Evolutionary conservation across 2,329 filamentous ascomycete species (phyloP).

Genomic region (Diaporthe nobilis): DNA sequence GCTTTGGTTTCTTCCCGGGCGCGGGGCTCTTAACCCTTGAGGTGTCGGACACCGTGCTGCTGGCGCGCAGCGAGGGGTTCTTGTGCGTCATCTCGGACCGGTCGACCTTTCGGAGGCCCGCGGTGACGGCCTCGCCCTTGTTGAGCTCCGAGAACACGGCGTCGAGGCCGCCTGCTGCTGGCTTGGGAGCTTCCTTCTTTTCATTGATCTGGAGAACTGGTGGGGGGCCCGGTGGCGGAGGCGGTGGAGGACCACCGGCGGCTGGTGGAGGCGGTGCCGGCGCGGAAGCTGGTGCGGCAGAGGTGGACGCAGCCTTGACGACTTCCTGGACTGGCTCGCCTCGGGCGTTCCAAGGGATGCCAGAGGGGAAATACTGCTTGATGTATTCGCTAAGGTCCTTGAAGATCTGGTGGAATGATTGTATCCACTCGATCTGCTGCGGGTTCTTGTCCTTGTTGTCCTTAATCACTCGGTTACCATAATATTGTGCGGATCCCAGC

Average conservation of each 20-base stretch:
- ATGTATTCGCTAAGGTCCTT: slow-evolving; percentile 86
- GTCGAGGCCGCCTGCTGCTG: slow-evolving; percentile 74
- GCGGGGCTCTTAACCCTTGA: slow-evolving; percentile 85
- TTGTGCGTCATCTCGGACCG: slow-evolving; percentile 98
- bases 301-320: slow-evolving; percentile 65
- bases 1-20: slow-evolving; percentile 89
- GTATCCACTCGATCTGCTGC: slow-evolving; percentile 88
- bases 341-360: slow-evolving; percentile 88
- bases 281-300: slow-evolving; percentile 67
- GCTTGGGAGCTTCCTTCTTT: slow-evolving; percentile 59
- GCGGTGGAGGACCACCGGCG: slow-evolving; percentile 67
- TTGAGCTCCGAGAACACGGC: slow-evolving; percentile 95
- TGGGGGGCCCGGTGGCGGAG: slow-evolving; percentile 79
- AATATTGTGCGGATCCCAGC: slow-evolving; percentile 89
- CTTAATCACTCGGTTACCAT: slow-evolving; percentile 93
- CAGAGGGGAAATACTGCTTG: slow-evolving; percentile 84
- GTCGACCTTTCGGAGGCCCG: slow-evolving; percentile 92
- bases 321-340: slow-evolving; percentile 81
- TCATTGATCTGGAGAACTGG: slow-evolving; percentile 74
- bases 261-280: slow-evolving; percentile 64
- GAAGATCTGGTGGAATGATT: slow-evolving; percentile 93
- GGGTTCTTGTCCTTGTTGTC: slow-evolving; percentile 87
- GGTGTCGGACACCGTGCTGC: slow-evolving; percentile 76
- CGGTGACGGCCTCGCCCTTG: slow-evolving; percentile 88
- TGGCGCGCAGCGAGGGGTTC: slow-evolving; percentile 87